These are phyloP conservation scores for Solanum bukasovii DNA, from an alignment of 257 asterid genomes.

Conservation along the genomic window DNA sequence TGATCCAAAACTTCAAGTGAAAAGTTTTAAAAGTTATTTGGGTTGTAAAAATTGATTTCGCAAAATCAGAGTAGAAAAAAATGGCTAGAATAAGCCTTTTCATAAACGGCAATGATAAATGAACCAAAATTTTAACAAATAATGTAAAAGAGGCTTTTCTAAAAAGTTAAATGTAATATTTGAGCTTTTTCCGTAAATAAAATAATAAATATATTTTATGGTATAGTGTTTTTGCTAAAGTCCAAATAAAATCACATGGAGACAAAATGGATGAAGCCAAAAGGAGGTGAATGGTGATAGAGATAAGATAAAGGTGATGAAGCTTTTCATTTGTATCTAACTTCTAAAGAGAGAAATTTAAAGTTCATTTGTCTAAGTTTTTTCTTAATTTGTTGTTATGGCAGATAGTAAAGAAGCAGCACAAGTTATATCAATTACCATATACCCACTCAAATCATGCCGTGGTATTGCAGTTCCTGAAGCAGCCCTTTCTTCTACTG, in stretches of 20 bases:
- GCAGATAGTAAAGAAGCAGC: constrained; percentile 5
- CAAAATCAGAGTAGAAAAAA: not conserved
- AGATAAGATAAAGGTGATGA: not conserved
- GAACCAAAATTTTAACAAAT: no score
- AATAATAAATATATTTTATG: no score
- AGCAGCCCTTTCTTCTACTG: constrained; percentile 42
- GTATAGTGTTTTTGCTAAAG: not conserved
- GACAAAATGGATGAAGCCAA: not conserved
- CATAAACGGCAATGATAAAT: not conserved
- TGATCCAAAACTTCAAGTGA: not conserved
- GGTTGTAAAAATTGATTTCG: not conserved
- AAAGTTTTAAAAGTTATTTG: not conserved
- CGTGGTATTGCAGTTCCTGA: constrained; percentile 47
- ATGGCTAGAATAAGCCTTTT: not conserved
- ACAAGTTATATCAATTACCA: constrained; percentile 27
- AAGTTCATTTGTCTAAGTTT: not conserved
- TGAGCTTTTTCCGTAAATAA: not conserved
- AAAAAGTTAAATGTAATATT: not conserved
- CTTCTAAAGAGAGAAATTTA: not conserved
- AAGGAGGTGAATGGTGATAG: not conserved
- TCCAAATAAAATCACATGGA: not conserved
- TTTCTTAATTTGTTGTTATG: not conserved
- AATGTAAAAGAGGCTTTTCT: no score
- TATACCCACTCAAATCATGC: constrained; percentile 62
- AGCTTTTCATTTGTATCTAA: not conserved